These are phyloP conservation scores for Purpureocillium lavendulum DNA, from an alignment of 2,329 filamentous ascomycete genomes.

Conservation along the genomic window DNA sequence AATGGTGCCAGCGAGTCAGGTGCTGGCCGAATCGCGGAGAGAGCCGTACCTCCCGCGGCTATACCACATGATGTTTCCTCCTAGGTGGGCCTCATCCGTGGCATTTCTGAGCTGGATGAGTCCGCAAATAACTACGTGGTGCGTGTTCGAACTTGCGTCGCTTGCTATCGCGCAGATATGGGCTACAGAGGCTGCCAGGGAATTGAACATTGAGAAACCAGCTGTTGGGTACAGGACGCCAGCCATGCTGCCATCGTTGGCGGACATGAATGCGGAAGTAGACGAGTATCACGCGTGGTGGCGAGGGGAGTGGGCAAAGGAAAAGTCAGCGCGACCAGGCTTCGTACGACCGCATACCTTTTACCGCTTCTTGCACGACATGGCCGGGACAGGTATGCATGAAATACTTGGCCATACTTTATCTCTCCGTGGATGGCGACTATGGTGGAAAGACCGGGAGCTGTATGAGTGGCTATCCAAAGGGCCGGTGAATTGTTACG, in stretches of 20 bases:
- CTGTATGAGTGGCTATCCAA: slow-evolving; percentile 15
- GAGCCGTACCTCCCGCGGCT: slow-evolving; percentile 18
- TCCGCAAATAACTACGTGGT: slow-evolving; percentile 21
- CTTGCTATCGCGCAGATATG: slow-evolving; percentile 33
- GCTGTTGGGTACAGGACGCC: slow-evolving; percentile 9
- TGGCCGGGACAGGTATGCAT: slow-evolving; percentile 17
- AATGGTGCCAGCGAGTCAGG: neutral
- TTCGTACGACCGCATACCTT: slow-evolving; percentile 13
- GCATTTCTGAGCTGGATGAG: slow-evolving; percentile 28
- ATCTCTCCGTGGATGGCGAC: slow-evolving; percentile 11
- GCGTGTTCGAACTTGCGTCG: slow-evolving; percentile 28
- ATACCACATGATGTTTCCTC: slow-evolving; percentile 33
- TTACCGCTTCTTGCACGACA: slow-evolving; percentile 15
- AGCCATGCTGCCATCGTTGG: slow-evolving; percentile 11
- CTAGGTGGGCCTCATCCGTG: slow-evolving; percentile 28
- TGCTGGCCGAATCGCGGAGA: no score
- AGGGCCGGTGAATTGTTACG: slow-evolving; percentile 15
- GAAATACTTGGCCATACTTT: slow-evolving; percentile 15
- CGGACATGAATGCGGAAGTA: slow-evolving; percentile 15
- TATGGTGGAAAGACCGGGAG: slow-evolving; percentile 15
- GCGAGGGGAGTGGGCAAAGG: slow-evolving; percentile 12
- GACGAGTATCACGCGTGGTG: slow-evolving; percentile 18
- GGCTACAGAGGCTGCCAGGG: slow-evolving; percentile 5
- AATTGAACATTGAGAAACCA: neutral
- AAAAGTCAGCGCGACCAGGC: slow-evolving; percentile 12